Base-by-base conservation (phyloP, 306 rosid genomes). In the Chamaecrista fasciculata region DNA sequence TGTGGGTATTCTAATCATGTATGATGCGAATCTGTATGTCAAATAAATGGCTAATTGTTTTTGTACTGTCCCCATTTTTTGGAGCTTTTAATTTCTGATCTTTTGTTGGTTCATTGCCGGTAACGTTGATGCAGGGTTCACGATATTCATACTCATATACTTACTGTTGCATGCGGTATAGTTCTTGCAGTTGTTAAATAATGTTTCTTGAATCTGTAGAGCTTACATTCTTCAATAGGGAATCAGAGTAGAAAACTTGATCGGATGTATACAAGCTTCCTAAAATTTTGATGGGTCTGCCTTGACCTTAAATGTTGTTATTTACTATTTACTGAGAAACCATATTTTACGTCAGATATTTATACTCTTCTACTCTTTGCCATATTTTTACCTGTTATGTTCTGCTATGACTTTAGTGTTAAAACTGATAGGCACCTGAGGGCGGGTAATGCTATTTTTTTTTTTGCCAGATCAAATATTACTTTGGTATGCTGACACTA, bases 41-140 rank as follows among this genome's bases (percentile, higher is more conserved):
- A 29, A 50, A 57, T 70, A 69, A n/a, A 15, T 14, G 0, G 37
- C 59, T 37, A 1, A 19, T 24, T 50, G 20, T 29, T 2, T 50
- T 34, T 4, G 12, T 44, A 26, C 8, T 47, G 10, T 15, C 9
- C 29, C 50, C 18, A 2, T 44, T 48, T 50, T 67, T 15, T 21
- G 39, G 24, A 69, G 6, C 18, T 31, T 31, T 59, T 29, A 20
- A 28, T 72, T 29, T 71, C 63, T 71, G 20, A 70, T 33, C 60
- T 20, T 11, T 50, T n/a, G n/a, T 26, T 50, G 67, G 70, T 63
- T 58, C n/a, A 53, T n/a, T 57, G 26, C 15, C 66, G 48, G 55
- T 21, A 3, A 39, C 37, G 68, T n/a, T 74, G 55, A 59, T 75
- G 78, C 75, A 78, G 86, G 80, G 44, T 31, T 72, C 55, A n/a